Base-by-base conservation (phyloP, 768 basidiomycete species). In the Boletus tomentosulus region DNA sequence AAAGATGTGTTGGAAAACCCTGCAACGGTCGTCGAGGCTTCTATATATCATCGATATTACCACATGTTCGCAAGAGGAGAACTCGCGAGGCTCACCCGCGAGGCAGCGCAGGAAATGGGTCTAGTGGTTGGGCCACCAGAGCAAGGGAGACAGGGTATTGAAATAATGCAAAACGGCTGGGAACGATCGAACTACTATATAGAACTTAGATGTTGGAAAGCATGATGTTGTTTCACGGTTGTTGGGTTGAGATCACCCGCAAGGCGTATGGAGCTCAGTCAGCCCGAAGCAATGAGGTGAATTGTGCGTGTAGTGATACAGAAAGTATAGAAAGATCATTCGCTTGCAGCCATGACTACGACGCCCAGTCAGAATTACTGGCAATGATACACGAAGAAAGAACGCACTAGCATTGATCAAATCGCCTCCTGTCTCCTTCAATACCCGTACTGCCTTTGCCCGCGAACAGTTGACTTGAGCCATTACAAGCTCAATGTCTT, bases 401-500 rank as follows among this genome's bases (percentile, higher is more conserved):
- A 22, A 89, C 93, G 71, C 69, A 96, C 93, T 96, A 56, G 94
- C 95, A 73, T 94, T 95, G 78, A 97, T 95, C 71, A 98, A 71
- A 75, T 98, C 95, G 37, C 94, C 94, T 48, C 88, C 87, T 61
- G 85, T 91, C 63, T 93, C 92, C 76, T 91, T 94, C 70, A 98
- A 74, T 58, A 83, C 94, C 54, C 85, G 82, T 41, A 93, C 89
- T 37, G 96, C 97, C 71, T 95, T 97, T 39, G 90, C 91, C 58
- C 93, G 85, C 46, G 91, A 84, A 73, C 92, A 96, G 66, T 81
- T 85, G 59, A 93, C 92, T 77, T 93, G 82, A 33, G 78, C 77
- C 79, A 98, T 92, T 50, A 99, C 91, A 51, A 97, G 83, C 56
- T 96, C 94, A 60, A 97, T 92, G 69, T 99, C 97, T 72, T 93